Percentiles rank a stretch among this genome's conserved stretches.
These are phyloP conservation scores for Sorghum bicolor DNA, from an alignment of 176 grass and related monocot species.

Conservation along the genomic window DNA sequence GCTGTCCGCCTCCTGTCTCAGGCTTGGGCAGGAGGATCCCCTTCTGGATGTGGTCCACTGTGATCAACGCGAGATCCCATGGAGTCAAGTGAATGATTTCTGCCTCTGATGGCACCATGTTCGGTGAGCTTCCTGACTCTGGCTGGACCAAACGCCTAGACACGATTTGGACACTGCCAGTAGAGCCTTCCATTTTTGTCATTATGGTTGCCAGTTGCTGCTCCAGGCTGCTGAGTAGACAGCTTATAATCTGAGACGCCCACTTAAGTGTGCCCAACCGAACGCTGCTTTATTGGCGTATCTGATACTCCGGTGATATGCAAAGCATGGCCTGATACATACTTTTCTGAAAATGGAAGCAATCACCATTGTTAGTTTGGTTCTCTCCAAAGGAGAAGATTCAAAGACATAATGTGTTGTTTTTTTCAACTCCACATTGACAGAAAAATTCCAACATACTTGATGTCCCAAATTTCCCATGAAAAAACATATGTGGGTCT, in stretches of 20 bases:
- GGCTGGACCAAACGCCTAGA: not conserved
- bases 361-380: not conserved
- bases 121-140: not conserved
- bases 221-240: not conserved
- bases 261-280: not conserved
- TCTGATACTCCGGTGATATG: not conserved
- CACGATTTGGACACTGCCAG: not conserved
- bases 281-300: not conserved
- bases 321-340: not conserved
- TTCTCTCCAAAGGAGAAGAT: not conserved
- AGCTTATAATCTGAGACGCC: not conserved
- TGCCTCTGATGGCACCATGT: not conserved
- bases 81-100: not conserved
- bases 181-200: not conserved
- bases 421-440: not conserved
- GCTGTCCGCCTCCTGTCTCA: accelerated
- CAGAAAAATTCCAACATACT: not conserved
- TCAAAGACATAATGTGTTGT: not conserved
- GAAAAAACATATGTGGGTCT: not conserved
- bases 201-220: not conserved
- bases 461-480: not conserved
- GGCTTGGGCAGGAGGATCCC: conserved; percentile 1
- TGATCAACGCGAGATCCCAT: not conserved
- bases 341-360: not conserved
- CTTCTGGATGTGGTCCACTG: not conserved